A percentile compares a stretch with the other conserved stretches of the same genome.
Conservation (phyloP, 2,329 filamentous ascomycete genomes). For the Colletotrichum costaricense region DNA sequence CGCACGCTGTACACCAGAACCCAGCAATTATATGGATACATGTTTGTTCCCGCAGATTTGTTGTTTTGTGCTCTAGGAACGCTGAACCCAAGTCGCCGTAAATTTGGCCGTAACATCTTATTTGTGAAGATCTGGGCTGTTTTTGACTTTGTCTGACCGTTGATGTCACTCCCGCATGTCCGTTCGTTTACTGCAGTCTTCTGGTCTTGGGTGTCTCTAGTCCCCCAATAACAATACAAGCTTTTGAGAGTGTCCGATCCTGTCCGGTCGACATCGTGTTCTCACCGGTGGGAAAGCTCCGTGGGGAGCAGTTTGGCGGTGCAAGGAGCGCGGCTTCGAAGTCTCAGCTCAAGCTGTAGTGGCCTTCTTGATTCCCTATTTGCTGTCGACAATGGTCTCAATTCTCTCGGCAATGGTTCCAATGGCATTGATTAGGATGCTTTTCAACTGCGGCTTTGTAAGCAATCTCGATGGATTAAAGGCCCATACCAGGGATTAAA, state of each 20-base stretch:
- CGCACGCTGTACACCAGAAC: background rate
- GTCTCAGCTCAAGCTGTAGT: background rate
- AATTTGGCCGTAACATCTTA: background rate
- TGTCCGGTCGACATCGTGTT: background rate
- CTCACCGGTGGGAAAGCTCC: background rate
- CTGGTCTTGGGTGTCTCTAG: background rate
- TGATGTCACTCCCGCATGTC: background rate
- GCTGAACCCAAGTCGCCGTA: background rate
- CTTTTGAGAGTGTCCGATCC: background rate
- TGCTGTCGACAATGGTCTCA: background rate
- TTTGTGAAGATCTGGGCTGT: background rate
- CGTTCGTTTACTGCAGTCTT: background rate
- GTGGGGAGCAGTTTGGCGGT: background rate
- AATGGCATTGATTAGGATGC: background rate
- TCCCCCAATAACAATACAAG: background rate
- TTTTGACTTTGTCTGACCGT: constrained; percentile 1
- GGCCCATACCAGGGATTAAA: background rate
- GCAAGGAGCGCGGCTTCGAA: background rate
- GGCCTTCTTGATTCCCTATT: background rate
- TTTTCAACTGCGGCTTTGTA: background rate
- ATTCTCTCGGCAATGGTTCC: background rate
- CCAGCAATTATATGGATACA: background rate
- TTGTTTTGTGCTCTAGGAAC: background rate
- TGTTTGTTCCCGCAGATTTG: background rate
- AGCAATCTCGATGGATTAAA: background rate